Base-by-base conservation (phyloP, 331 rosid genomes). In the Cydonia oblonga region DNA sequence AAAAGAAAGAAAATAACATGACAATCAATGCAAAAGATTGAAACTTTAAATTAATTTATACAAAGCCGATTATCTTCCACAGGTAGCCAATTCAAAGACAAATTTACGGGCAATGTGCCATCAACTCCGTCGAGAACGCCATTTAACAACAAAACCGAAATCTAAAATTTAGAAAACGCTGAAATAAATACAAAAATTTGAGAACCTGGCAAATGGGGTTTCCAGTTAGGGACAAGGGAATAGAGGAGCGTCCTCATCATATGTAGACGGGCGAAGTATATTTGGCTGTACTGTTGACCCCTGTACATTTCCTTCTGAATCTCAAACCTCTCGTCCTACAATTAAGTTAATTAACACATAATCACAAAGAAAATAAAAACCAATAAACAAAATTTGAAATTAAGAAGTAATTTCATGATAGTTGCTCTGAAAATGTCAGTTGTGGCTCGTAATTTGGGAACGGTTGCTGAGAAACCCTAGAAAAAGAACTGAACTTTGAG, bases 211-310 rank as follows among this genome's bases (percentile, higher is more conserved):
- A 84, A 68, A 77, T 84, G 89, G 35, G 96, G 85, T 81, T 89
- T 91, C 97, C 96, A 84, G 26, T 76, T 73, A 8, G 96, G 77
- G 52, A 82, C 84, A 33, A 91, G 90, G 23, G 98, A 88, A 70
- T 85, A 84, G 64, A 95, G 81, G 19, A 95, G 84, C 7, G 92
- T 86, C 74, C 97, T 73, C 97, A 91, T 86, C 85, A 95, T 58
- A 78, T 86, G 96, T 58, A 93, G 98, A 33, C 97, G 91, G 60
- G 80, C 84, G 53, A 83, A 93, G 91, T 93, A 91, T 57, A 95
- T 88, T 29, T 95, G 97, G 78, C 98, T 89, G 84, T 86, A 91
- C 72, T 89, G 97, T 77, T 91, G 97, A 4, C 98, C 98, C 58
- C 73, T 80, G 53, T 88, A 89, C 60, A 69, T 73, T 81, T 88